Base-by-base conservation (phyloP, 1,284 basidiomycete genomes). In the Pseudozyma flocculosa region DNA sequence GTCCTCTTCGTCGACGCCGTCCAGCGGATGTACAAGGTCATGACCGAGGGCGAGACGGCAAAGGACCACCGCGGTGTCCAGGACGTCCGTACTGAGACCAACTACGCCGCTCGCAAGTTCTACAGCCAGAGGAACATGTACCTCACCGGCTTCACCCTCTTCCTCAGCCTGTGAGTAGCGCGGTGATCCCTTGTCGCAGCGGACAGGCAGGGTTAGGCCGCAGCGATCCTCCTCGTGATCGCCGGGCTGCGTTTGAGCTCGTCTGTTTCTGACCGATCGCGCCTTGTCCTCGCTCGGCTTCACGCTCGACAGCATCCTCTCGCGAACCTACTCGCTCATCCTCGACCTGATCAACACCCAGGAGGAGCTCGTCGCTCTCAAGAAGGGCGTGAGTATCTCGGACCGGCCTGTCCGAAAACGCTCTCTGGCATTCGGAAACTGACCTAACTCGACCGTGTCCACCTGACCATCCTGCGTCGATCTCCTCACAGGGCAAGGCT, bases 21-120 rank as follows among this genome's bases (percentile, higher is more conserved):
- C 39, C 92, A 96, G 80, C 85, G 92, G 63, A 93, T 95, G 89
- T 85, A 88, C 82, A 85, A 90, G 54, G 87, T 94, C 36, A 86
- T 87, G 17, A 83, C 85, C 4, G 88, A 91, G 79, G 80, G 85
- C 0, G 87, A 92, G 40, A 75, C 84, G 21, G 86, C 88, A 17
- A 90, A 88, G 74, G 77, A 82, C 41, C 83, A 83, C 26, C 82
- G 82, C 41, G 83, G 83, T 26, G 79, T 81, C 50, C 81, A 85
- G 29, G 88, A 92, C 72, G 85, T 86, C 4, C 84, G 88, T 47
- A 85, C 86, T 2, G 92, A 95, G 78, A 88, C 89, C 40, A 90
- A 86, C 79, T 83, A 91, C 76, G 85, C 90, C 8, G 92, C 92
- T 15, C 84, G 89, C 57, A 73, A 92, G 80, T 96, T 96, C 83